Conservation (phyloP, 2,329 filamentous ascomycete species). For the Aureobasidium vineae region DNA sequence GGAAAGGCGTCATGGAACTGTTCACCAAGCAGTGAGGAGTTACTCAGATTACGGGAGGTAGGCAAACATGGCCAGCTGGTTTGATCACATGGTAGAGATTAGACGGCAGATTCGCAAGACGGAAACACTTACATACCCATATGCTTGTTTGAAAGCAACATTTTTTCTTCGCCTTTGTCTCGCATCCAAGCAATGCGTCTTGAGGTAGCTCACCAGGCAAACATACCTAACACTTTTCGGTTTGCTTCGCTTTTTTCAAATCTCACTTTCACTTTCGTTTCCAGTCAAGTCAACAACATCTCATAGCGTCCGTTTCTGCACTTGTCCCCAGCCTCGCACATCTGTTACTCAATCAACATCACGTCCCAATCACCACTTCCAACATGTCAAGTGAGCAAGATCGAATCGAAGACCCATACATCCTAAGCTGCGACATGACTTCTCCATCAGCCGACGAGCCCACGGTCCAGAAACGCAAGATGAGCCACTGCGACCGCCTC, state of each 20-base stretch:
- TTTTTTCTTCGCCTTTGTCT: neutral
- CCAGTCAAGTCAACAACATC: neutral
- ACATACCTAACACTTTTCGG: neutral
- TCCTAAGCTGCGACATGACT: neutral
- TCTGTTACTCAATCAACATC: too few species aligned
- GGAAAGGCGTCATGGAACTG: conserved; percentile 4
- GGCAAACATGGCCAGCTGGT: conserved; percentile 6
- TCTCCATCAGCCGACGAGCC: neutral
- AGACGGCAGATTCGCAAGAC: conserved; percentile 11
- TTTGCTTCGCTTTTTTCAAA: neutral
- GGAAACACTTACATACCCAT: neutral
- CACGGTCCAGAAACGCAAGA: neutral
- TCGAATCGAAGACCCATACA: neutral
- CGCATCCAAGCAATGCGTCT: neutral
- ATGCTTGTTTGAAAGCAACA: neutral
- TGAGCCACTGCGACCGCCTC: neutral
- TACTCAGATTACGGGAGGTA: neutral
- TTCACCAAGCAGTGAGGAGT: neutral
- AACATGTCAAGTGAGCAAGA: conserved; percentile 1
- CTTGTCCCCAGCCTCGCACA: neutral
- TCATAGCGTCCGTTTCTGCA: neutral
- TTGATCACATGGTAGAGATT: conserved; percentile 5
- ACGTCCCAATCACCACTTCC: neutral
- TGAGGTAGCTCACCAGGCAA: neutral
- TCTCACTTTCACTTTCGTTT: neutral